Evolutionary conservation across 129 eudicot species (phyloP).

Genomic region (Lonicera japonica): DNA sequence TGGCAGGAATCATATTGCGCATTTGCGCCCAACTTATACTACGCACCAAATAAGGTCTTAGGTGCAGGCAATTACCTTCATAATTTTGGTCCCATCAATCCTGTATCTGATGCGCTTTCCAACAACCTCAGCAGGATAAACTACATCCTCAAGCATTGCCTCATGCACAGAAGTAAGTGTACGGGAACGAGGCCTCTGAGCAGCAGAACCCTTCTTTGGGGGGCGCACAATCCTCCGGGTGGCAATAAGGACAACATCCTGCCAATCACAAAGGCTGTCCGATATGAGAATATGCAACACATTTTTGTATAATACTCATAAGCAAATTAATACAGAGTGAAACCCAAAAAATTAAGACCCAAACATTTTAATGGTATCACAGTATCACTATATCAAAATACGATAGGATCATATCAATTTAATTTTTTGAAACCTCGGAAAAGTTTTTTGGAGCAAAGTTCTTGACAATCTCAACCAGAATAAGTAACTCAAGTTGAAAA

Average conservation of each 20-base stretch:
- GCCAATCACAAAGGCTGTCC: not conserved
- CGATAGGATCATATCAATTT: no score
- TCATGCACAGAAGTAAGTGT: constrained; percentile 75
- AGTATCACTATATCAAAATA: no score
- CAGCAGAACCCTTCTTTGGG: constrained; percentile 82
- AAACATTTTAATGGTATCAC: no score
- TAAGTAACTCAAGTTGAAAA: no score
- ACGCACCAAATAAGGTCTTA: not conserved
- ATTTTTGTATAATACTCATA: no score
- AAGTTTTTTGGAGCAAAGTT: no score
- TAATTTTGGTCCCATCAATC: constrained; percentile 60
- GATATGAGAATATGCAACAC: no score
- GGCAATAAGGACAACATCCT: constrained; percentile 76
- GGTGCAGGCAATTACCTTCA: constrained; percentile 37
- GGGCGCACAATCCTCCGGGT: constrained; percentile 66
- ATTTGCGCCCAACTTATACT: not conserved
- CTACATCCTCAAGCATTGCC: constrained; percentile 66
- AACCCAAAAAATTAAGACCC: no score
- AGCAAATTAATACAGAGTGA: not conserved
- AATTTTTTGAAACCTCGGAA: no score
- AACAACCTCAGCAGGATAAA: constrained; percentile 71
- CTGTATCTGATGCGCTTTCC: constrained; percentile 71
- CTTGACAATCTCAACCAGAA: no score
- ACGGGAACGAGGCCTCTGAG: constrained; percentile 55
- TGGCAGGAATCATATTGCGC: not conserved